Evolutionary conservation across 805 yeast genomes (phyloP).

Genomic region (Schizosaccharomyces japonicus): DNA sequence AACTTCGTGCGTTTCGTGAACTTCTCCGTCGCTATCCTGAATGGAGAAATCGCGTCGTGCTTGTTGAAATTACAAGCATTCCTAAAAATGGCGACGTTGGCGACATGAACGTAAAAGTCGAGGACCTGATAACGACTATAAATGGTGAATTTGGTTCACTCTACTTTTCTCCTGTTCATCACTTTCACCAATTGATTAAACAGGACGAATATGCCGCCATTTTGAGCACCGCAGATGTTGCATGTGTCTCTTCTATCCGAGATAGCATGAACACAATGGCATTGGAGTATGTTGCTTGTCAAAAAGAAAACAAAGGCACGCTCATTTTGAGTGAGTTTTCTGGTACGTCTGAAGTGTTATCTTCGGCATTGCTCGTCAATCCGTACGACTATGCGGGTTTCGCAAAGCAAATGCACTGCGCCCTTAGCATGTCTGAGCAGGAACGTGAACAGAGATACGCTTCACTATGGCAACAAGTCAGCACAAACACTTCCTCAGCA

Average conservation of each 20-base stretch:
- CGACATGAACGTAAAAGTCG: slow-evolving; percentile 71
- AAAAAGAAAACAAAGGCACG: slow-evolving; percentile 45
- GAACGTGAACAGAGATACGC: slow-evolving; percentile 25
- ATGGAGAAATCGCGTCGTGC: slow-evolving; percentile 65
- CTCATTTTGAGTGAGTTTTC: slow-evolving; percentile 78
- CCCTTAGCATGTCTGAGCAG: slow-evolving; percentile 31
- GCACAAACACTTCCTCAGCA: slow-evolving; percentile 45
- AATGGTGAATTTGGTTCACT: slow-evolving; percentile 68
- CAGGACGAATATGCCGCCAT: slow-evolving; percentile 76
- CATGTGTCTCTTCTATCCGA: slow-evolving; percentile 69
- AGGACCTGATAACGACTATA: slow-evolving; percentile 58
- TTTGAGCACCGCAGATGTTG: slow-evolving; percentile 70
- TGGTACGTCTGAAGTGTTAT: slow-evolving; percentile 42
- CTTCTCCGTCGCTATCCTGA: slow-evolving; percentile 79
- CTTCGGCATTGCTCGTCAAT: slow-evolving; percentile 42
- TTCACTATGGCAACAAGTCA: slow-evolving; percentile 38
- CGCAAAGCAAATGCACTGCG: slow-evolving; percentile 54
- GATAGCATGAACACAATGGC: slow-evolving; percentile 96
- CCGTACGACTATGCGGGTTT: slow-evolving; percentile 96
- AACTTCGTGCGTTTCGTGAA: slow-evolving; percentile 70
- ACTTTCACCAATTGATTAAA: slow-evolving; percentile 71
- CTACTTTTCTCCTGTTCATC: slow-evolving; percentile 70
- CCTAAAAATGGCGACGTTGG: slow-evolving; percentile 85
- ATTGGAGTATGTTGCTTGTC: slow-evolving; percentile 73
- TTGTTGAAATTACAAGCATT: slow-evolving; percentile 89